phyloP scores from a whole-genome alignment of 352 stramenopile species.

The Discostella stelligera region DNA sequence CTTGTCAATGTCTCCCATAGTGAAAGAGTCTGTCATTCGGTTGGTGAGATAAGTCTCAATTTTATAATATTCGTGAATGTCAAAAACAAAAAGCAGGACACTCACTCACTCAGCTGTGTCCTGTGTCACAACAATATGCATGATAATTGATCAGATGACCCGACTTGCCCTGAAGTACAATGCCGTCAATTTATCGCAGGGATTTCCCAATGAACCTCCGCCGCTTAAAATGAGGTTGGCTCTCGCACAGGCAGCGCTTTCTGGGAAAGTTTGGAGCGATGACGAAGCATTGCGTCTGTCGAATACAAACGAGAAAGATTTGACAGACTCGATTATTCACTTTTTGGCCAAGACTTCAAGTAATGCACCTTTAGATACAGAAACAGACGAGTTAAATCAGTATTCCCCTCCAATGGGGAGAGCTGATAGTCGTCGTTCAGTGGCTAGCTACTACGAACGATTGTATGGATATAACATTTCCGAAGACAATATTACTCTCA shows the following conservation, averaged over 20 bases:
- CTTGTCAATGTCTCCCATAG: neutral
- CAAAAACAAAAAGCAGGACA: too few relatives aligned
- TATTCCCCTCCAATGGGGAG: constrained; percentile 91
- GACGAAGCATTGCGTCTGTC: constrained; percentile 21
- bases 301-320: constrained; percentile 23
- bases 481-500: constrained; percentile 87
- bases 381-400: constrained; percentile 81
- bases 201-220: constrained; percentile 75
- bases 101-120: too few relatives aligned
- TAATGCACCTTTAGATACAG: constrained; percentile 3
- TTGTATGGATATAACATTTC: constrained; percentile 78
- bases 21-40: constrained; percentile 25
- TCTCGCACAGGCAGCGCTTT: constrained; percentile 55
- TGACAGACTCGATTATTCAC: constrained; percentile 22
- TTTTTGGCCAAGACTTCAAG: constrained; percentile 14
- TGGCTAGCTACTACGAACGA: constrained; percentile 87
- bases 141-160: constrained; percentile 69
- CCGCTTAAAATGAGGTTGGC: constrained; percentile 56
- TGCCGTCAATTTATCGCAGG: constrained; percentile 91
- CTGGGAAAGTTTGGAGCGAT: constrained; percentile 35
- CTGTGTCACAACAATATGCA: neutral
- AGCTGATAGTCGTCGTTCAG: constrained; percentile 82
- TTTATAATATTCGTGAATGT: neutral
- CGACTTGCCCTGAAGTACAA: constrained; percentile 86
- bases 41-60: constrained; percentile 1